Conservation (phyloP, 2,329 filamentous ascomycete genomes). For the Fusarium robinianum region DNA sequence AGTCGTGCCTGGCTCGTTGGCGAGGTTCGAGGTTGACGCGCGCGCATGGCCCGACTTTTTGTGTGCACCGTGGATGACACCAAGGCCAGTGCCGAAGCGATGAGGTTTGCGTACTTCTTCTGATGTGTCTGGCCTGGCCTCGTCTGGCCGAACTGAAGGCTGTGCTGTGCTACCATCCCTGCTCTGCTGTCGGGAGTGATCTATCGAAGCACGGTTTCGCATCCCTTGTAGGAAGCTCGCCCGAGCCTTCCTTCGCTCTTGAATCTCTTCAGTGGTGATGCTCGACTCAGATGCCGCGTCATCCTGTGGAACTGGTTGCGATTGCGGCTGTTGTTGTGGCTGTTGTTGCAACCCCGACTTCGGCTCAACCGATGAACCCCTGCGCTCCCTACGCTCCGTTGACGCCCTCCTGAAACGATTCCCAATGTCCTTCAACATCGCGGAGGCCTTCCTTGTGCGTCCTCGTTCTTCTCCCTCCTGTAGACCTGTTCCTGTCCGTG, state of each 20-base stretch:
- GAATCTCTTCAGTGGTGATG: conserved; percentile 45
- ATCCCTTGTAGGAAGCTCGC: conserved; percentile 46
- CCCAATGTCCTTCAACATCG: conserved; percentile 58
- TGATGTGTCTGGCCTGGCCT: conserved; percentile 25
- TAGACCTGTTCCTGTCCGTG: conserved; percentile 38
- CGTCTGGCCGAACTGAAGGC: conserved; percentile 23
- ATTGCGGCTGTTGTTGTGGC: conserved; percentile 7
- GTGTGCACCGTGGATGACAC: conserved; percentile 21
- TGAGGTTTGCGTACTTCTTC: conserved; percentile 46
- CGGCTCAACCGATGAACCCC: conserved; percentile 33
- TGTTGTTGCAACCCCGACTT: conserved; percentile 19
- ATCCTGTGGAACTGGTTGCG: conserved; percentile 17
- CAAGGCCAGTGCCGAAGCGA: conserved; percentile 43
- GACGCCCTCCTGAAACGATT: conserved; percentile 46
- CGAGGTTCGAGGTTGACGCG: conserved; percentile 32
- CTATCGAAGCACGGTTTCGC: conserved; percentile 17
- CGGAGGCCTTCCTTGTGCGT: conserved; percentile 46
- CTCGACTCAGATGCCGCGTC: conserved; percentile 52
- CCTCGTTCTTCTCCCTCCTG: conserved; percentile 42
- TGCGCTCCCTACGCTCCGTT: conserved; percentile 43
- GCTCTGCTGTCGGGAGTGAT: conserved; percentile 20
- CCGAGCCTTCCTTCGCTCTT: conserved; percentile 44
- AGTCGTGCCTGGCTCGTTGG: conserved; percentile 25
- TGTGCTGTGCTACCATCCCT: conserved; percentile 14
- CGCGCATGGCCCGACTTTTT: conserved; percentile 22